Evolutionary conservation across 306 rosid genomes (phyloP).

Genomic region (Cicer judaicum): DNA sequence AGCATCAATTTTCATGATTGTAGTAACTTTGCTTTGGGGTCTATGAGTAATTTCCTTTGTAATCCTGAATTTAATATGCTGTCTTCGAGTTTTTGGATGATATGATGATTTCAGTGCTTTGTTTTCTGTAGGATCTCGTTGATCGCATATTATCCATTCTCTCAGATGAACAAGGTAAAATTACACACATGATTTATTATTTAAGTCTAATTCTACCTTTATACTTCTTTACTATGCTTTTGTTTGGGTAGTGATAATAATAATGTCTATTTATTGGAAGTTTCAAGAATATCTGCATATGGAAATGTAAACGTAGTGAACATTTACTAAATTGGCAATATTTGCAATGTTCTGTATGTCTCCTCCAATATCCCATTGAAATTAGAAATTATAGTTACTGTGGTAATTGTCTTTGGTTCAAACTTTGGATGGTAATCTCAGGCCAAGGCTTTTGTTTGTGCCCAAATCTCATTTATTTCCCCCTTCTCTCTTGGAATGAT

Average conservation of each 20-base stretch:
- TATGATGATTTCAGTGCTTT: slow-evolving; percentile 26
- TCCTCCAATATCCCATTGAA: slow-evolving; percentile 24
- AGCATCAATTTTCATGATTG: neutral
- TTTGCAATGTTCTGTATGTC: neutral
- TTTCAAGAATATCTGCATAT: neutral
- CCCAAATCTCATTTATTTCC: slow-evolving; percentile 1
- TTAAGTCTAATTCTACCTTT: slow-evolving; percentile 16
- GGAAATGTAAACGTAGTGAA: neutral
- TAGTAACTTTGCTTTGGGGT: slow-evolving; percentile 16
- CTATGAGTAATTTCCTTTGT: slow-evolving; percentile 23
- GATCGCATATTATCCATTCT: slow-evolving; percentile 75
- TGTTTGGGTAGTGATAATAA: slow-evolving; percentile 20
- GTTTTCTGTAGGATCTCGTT: slow-evolving; percentile 76
- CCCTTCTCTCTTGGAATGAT: neutral
- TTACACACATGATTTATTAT: neutral
- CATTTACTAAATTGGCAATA: slow-evolving; percentile 11
- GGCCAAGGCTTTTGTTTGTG: slow-evolving; percentile 24
- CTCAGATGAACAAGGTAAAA: slow-evolving; percentile 85
- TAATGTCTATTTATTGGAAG: slow-evolving; percentile 12
- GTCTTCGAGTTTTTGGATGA: slow-evolving; percentile 37
- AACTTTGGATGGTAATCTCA: slow-evolving; percentile 16
- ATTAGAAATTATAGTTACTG: slow-evolving; percentile 10
- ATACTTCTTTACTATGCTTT: slow-evolving; percentile 12
- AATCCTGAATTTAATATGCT: slow-evolving; percentile 22
- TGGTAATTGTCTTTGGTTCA: neutral